Percentiles rank a stretch among this genome's conserved stretches.
These are phyloP conservation scores for Ogataea glucozyma DNA, from an alignment of 805 yeast genomes.

Conservation along the genomic window DNA sequence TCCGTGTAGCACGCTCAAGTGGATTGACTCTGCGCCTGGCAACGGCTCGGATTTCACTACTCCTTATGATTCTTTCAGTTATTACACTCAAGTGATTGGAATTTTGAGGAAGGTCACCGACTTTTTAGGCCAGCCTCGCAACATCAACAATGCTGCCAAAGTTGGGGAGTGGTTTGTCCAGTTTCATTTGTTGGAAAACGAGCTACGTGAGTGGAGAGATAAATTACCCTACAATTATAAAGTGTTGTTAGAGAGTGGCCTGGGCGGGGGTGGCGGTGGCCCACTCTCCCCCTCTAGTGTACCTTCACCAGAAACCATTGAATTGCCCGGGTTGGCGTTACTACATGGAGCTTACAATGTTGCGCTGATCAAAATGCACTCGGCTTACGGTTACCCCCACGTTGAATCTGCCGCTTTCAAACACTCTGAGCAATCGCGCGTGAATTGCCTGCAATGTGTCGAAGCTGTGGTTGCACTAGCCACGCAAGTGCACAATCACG, in stretches of 20 bases:
- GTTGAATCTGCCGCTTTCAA: constrained; percentile 24
- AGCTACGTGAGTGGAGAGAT: constrained; percentile 17
- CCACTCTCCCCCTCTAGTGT: too few relatives aligned
- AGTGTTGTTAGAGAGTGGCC: constrained; percentile 8
- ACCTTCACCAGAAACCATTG: background rate
- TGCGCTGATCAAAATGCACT: constrained; percentile 27
- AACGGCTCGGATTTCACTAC: background rate
- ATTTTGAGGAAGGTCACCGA: constrained; percentile 20
- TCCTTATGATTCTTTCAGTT: constrained; percentile 24
- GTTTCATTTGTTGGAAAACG: constrained; percentile 21
- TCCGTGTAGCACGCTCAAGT: constrained; percentile 20
- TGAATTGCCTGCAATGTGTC: constrained; percentile 19
- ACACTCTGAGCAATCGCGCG: constrained; percentile 24
- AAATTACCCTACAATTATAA: constrained; percentile 13
- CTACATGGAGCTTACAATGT: constrained; percentile 23
- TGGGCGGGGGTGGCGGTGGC: background rate
- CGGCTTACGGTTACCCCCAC: constrained; percentile 30
- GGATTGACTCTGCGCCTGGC: constrained; percentile 10
- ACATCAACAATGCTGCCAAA: constrained; percentile 17
- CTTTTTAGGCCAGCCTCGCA: constrained; percentile 21
- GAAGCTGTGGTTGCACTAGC: constrained; percentile 16
- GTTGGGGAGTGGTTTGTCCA: constrained; percentile 24
- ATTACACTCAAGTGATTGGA: constrained; percentile 22
- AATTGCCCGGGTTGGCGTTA: constrained; percentile 8
- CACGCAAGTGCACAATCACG: constrained; percentile 9